Evolutionary conservation across 163 green algal species (phyloP), one percentile per base, ranked within the genome.

Genomic region (Trebouxia gelatinosa): DNA sequence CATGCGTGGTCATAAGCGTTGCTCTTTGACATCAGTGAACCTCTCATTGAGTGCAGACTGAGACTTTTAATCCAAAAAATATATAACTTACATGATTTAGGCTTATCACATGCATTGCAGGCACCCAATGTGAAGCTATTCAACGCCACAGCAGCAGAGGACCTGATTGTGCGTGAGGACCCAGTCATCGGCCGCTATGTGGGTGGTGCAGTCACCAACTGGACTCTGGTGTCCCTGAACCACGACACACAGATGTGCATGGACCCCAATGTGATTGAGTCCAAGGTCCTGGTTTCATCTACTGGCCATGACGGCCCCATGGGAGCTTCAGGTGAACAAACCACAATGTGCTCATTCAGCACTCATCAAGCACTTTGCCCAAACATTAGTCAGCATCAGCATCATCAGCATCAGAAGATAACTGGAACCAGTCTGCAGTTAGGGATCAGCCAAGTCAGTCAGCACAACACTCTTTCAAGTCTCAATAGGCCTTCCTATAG

Each of bases 241-340:
- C 95, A 99, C 84, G 90, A 97, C 88, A 98, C 94, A 37, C 95
- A 97, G 88, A 95, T 87, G 65, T 98, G 95, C 93, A 98, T 98
- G 93, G 95, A 99, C 87, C 95, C 95, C 83, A 99, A 99, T 77
- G 93, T 93, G 31, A 87, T 95, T 16, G 88, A 93, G 82, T 86
- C 86, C 74, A 94, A 93, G 86, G 89, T 98, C 28, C 93, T 99
- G 39, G 91, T 99, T 2, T 93, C 86, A 2, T 93, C 89, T n/a
- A 97, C 91, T 58, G 95, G 95, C 66, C 95, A 99, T 80, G 95
- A 99, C 81, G 95, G 95, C 50, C 90, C 95, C 81, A 96, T 99
- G 85, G 95, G 95, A 62, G 95, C 94, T 50, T 87, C 82, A 59
- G 86, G 86, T 90, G 71, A 81, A 28, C 59, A 23, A n/a, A 26